These are phyloP conservation scores for Balakata baccata DNA, from an alignment of 345 rosid species.

Conservation along the genomic window DNA sequence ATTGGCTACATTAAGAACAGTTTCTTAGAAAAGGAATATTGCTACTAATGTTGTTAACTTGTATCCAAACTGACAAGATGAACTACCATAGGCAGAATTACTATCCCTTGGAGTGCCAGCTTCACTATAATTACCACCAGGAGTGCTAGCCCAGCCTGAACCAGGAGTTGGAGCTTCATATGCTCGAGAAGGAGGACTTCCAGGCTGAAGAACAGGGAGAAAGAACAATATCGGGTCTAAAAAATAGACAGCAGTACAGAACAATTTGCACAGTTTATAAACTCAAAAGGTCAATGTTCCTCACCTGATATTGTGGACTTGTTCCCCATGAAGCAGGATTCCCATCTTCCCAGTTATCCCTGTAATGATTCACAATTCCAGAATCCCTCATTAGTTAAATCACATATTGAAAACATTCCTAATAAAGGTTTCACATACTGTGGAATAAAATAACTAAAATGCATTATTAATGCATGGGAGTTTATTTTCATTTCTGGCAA, in stretches of 20 bases:
- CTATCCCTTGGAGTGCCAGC: slow-evolving; percentile 92
- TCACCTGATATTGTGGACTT: slow-evolving; percentile 84
- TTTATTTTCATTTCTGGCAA: neutral
- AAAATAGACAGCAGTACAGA: neutral
- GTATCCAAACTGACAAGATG: slow-evolving; percentile 1
- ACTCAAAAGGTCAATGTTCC: slow-evolving; percentile 6
- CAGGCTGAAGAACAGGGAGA: slow-evolving; percentile 50
- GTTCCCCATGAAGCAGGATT: slow-evolving; percentile 91
- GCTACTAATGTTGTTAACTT: neutral
- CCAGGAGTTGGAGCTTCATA: slow-evolving; percentile 98
- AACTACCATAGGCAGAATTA: slow-evolving; percentile 64
- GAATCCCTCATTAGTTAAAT: neutral
- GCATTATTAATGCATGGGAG: neutral
- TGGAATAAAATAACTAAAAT: neutral
- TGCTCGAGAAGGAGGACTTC: slow-evolving; percentile 81
- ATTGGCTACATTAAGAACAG: slow-evolving; percentile 50
- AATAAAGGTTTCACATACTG: neutral
- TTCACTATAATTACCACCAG: slow-evolving; percentile 83
- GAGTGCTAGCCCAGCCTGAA: slow-evolving; percentile 87
- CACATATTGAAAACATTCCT: neutral
- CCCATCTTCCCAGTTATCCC: slow-evolving; percentile 96
- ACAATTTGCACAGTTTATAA: neutral
- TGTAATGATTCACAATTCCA: slow-evolving; percentile 26
- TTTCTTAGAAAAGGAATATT: slow-evolving; percentile 8
- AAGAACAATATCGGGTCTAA: neutral